Evolutionary conservation across 1,139 yeast species (phyloP).

Genomic region (Williopsis jadinii): DNA sequence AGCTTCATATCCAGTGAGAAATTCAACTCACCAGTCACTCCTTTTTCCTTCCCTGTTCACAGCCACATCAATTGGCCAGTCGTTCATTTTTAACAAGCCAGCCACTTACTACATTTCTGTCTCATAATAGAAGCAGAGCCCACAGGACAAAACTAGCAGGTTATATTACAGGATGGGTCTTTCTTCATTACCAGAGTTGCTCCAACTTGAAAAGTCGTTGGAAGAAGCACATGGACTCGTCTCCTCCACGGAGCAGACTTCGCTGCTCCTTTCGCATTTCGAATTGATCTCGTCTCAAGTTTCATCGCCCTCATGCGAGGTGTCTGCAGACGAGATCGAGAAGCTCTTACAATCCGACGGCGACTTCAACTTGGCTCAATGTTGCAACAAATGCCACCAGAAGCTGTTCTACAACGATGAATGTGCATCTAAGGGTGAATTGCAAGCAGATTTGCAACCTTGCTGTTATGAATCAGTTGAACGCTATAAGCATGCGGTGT

Average conservation of each 20-base stretch:
- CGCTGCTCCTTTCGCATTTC: conserved; percentile 6
- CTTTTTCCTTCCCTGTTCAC: no score
- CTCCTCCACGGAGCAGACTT: conserved; percentile 5
- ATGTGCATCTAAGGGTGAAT: conserved; percentile 10
- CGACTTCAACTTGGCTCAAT: conserved; percentile 16
- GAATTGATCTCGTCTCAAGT: conserved; percentile 3
- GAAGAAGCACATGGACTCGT: conserved; percentile 7
- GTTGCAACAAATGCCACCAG: conserved; percentile 20
- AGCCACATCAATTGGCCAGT: no score
- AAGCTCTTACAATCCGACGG: conserved; percentile 9
- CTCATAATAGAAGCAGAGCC: no score
- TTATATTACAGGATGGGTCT: no score
- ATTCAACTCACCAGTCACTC: no score
- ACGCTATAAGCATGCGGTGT: conserved; percentile 9
- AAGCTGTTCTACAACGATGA: conserved; percentile 18
- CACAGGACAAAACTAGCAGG: no score
- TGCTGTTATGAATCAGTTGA: conserved; percentile 18
- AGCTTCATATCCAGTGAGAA: no score
- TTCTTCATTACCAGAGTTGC: conserved; percentile 6
- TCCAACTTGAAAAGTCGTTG: conserved; percentile 7
- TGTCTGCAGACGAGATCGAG: conserved; percentile 10
- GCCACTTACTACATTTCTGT: no score
- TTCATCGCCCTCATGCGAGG: conserved; percentile 10
- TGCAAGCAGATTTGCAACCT: conserved; percentile 9
- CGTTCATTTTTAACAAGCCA: no score